Evolutionary conservation across 2,329 filamentous ascomycete species (phyloP), one percentile per base, ranked within the genome.

Genomic region (Penicillium sp.): DNA sequence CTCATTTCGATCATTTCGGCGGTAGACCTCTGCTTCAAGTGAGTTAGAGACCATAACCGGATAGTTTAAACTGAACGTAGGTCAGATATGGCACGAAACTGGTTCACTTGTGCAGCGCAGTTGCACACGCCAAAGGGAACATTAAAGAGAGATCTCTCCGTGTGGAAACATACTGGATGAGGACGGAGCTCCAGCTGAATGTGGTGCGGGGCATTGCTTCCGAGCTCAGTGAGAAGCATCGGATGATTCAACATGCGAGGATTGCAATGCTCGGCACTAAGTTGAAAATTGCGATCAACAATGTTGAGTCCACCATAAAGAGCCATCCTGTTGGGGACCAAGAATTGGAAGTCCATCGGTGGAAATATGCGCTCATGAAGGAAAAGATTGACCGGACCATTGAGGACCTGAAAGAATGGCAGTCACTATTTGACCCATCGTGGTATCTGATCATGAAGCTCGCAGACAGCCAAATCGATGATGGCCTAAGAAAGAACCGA

Each of bases 371-470:
- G 33, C 23, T 25, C 35, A 54, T 35, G 25, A 64, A 47, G 52
- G 46, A 59, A 49, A 60, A 56, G 54, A 43, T 51, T 15, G 38
- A 52, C 19, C 31, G 25, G 15, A 29, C 50, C 8, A 19, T 52
- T 17, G 49, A 51, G n/a, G 50, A 46, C 19, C 27, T 46, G 9
- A 27, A 37, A 37, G 40, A 53, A 19, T 53, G 50, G 50, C 41
- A 37, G 31, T 15, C 40, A 37, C 19, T 45, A n/a, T 53, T 53
- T 13, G 50, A 45, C 35, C 50, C 41, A 23, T 53, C 41, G 4
- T 53, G 40, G 50, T 53, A 46, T 10, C 27, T 53, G 21, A 53
- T 53, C 9, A 53, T 45, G 40, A 45, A 7, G 19, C 17, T 37
- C 4, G 10, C 21, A 19, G 9, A 21, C 15, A 15, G 29, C 15